Evolutionary conservation across 345 rosid genomes (phyloP).

Genomic region (Populus euphratica): DNA sequence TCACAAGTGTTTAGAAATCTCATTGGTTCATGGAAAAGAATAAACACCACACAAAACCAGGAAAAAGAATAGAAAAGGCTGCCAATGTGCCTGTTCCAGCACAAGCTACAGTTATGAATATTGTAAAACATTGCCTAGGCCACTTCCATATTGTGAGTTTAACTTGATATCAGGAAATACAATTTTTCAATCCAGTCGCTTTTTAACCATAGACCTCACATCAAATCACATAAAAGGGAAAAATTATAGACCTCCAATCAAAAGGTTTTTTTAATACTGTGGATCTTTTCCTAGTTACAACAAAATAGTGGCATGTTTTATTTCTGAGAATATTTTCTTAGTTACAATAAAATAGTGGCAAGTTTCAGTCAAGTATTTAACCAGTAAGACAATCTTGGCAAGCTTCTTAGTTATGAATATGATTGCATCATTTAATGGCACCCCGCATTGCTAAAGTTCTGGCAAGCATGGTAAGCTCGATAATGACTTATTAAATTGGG

Average conservation of each 20-base stretch:
- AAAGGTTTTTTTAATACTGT: too few relatives aligned
- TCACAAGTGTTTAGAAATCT: constrained; percentile 2
- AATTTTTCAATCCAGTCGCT: neutral
- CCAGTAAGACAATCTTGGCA: neutral
- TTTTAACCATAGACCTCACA: neutral
- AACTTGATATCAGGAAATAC: neutral
- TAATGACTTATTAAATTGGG: neutral
- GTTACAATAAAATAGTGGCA: too few relatives aligned
- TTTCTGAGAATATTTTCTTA: too few relatives aligned
- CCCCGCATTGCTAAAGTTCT: neutral
- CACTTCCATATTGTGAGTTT: neutral
- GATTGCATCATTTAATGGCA: neutral
- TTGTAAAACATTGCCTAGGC: neutral
- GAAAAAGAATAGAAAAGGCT: neutral
- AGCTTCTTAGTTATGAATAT: constrained; percentile 2
- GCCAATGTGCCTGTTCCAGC: neutral
- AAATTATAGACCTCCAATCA: too few relatives aligned
- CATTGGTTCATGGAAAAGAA: neutral
- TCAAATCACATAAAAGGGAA: too few relatives aligned
- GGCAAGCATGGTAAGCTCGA: neutral
- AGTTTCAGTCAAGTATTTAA: too few relatives aligned
- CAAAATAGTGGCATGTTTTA: too few relatives aligned
- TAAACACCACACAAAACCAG: neutral
- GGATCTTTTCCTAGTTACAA: too few relatives aligned
- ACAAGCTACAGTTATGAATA: neutral